Percentiles rank a stretch among this genome's conserved stretches.
phyloP scores from a whole-genome alignment of 768 basidiomycete genomes.

The Lactarius deliciosus region DNA sequence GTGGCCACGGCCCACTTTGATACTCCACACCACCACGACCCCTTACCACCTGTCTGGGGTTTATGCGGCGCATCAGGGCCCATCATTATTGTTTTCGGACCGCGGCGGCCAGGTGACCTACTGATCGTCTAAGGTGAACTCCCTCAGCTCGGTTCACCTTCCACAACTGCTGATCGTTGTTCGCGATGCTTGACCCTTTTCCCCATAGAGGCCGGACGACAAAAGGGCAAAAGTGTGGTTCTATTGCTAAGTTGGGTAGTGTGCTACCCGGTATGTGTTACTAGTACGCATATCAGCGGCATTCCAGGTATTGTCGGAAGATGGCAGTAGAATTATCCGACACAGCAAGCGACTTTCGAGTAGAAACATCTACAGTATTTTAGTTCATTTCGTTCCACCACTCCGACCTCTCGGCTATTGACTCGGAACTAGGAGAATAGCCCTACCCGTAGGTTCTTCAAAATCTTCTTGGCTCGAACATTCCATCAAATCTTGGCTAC shows the following conservation, averaged over 20 bases:
- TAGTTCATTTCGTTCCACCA: background rate
- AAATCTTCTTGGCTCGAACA: background rate
- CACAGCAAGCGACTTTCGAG: background rate
- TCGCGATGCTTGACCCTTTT: background rate
- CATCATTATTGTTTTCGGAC: background rate
- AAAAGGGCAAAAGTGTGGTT: background rate
- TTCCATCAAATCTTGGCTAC: background rate
- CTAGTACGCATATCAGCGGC: background rate
- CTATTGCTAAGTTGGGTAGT: background rate
- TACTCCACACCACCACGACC: background rate
- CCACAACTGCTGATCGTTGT: background rate
- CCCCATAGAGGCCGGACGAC: no score
- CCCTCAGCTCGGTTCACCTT: background rate
- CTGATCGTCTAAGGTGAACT: background rate
- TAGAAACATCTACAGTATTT: background rate
- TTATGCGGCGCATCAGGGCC: background rate
- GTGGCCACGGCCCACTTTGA: background rate
- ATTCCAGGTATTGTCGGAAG: background rate
- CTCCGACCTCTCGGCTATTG: background rate
- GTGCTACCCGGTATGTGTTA: background rate
- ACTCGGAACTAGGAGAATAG: background rate
- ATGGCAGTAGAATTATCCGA: background rate
- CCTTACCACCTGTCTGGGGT: background rate
- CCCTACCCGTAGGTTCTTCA: background rate
- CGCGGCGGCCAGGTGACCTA: background rate